Base-by-base conservation (phyloP, 2,329 filamentous ascomycete genomes). In the Tolypocladium amazonense region DNA sequence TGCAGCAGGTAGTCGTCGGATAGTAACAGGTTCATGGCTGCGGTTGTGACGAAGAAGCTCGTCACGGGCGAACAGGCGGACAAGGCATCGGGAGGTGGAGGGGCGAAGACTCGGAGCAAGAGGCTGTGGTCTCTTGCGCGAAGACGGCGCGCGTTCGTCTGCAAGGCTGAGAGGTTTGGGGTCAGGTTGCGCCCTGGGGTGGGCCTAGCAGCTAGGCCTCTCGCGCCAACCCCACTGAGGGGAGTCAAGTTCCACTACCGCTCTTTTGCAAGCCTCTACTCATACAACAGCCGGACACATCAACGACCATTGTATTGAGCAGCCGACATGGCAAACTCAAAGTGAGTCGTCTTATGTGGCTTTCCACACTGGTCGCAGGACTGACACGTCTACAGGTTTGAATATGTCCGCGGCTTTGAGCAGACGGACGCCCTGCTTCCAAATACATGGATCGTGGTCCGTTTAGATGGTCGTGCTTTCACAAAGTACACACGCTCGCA, bases 371-470 rank as follows among this genome's bases (percentile, higher is more conserved):
- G n/a, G 9, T n/a, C 23, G 56, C 33, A 37, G 33, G n/a, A 56
- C 35, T 41, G 30, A 54, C 37, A 23, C 58, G 4, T 7, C 57
- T 52, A 30, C 55, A 96, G 90, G 75, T 97, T 92, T 72, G 92
- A 96, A 77, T 99, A 99, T 74, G 93, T 97, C 64, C 90, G 90
- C 71, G 76, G 79, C 56, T 97, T 97, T 70, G 94, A 99, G 79
- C 89, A 89, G 69, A 77, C 86, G 8, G 92, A 97, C 70, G 75
- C 76, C 55, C 77, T 99, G 47, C 81, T 97, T 27, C 90, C 88
- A 58, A 96, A 95, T 70, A 97, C 93, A 33, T 99, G 92, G 92
- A 88, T 97, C 60, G 91, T 97, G 25, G 87, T 99, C 59, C 87
- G 94, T 62, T 87, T 99, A 68, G 94, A 99, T 75, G 94, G 94